Conservation (phyloP, 2,329 filamentous ascomycete species). For the Calycina herbarum region DNA sequence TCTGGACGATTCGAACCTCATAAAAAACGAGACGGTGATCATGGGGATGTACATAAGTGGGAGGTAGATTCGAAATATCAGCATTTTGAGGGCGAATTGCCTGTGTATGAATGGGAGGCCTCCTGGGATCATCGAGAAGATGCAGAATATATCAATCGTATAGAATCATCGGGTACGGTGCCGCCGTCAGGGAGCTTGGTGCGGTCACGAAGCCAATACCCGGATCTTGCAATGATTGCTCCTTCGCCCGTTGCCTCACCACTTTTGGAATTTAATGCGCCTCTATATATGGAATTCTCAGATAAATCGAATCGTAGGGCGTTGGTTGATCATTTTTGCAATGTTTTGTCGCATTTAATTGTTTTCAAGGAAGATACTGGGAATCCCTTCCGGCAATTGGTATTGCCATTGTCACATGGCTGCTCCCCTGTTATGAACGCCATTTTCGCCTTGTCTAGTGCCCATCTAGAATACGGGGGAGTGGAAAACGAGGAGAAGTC, state of each 20-base stretch:
- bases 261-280: conserved; percentile 52
- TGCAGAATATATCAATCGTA: conserved; percentile 31
- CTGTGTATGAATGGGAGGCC: conserved; percentile 26
- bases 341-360: conserved; percentile 63
- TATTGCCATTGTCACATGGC: conserved; percentile 57
- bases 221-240: conserved; percentile 37
- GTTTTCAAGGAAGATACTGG: conserved; percentile 63
- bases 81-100: conserved; percentile 26
- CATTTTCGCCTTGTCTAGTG: conserved; percentile 79
- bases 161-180: conserved; percentile 13
- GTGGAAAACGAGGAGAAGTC: conserved; percentile 55
- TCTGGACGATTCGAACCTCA: conserved; percentile 24
- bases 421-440: conserved; percentile 72
- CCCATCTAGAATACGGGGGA: conserved; percentile 72
- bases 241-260: conserved; percentile 32
- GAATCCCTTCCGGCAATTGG: conserved; percentile 63
- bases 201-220: conserved; percentile 33
- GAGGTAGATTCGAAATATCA: conserved; percentile 23
- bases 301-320: conserved; percentile 53
- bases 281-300: conserved; percentile 58
- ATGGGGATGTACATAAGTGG: conserved; percentile 25
- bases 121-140: conserved; percentile 23
- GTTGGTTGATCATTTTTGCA: conserved; percentile 63
- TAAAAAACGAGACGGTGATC: conserved; percentile 15
- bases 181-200: conserved; percentile 21